Evolutionary conservation across 768 basidiomycete species (phyloP), one percentile per base, ranked within the genome.

Genomic region (Lactarius vividus): DNA sequence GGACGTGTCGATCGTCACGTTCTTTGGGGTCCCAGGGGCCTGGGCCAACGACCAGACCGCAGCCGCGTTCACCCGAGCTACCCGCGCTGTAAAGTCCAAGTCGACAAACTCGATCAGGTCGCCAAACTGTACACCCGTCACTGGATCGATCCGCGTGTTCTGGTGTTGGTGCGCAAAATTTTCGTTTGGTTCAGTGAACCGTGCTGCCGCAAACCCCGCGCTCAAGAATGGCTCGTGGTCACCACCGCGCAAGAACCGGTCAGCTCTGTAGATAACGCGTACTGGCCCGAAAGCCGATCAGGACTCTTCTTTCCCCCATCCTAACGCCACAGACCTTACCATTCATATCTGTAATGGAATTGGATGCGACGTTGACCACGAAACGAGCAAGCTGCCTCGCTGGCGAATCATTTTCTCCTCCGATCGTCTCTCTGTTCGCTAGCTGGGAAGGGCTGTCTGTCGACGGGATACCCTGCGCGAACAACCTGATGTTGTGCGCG

Each of bases 91-190:
- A 71, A 80, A 85, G n/a, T 83, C 78, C 59, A 84, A 80, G 75
- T 85, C 84, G 72, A 78, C 79, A 68, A 84, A 85, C 70, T 84
- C 80, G 54, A 74, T 70, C 54, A 84, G 79, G 72, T 85, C 84
- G 40, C 84, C 84, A 69, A 83, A 84, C 71, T 85, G 83, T n/a
- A 79, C 72, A 9, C 83, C 83, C 40, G 82, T 76, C 40, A 73
- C 75, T 23, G 66, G 31, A 61, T 73, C 72, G 53, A 85, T 78
- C 29, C 83, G 80, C 52, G 82, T 77, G 70, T 85, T 79, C 72
- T 85, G 84, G 71, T 85, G 83, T 72, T 85, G 83, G 70, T 84
- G 83, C 39, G 81, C 82, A 71, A 83, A 84, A 71, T 85, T 79
- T 72, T 85, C 83, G 71, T 82, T 75, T 9, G 83, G 84, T 67